A percentile compares a stretch with the other conserved stretches of the same genome.
These are phyloP conservation scores for Corylus americana DNA, from an alignment of 306 rosid genomes.

Conservation along the genomic window DNA sequence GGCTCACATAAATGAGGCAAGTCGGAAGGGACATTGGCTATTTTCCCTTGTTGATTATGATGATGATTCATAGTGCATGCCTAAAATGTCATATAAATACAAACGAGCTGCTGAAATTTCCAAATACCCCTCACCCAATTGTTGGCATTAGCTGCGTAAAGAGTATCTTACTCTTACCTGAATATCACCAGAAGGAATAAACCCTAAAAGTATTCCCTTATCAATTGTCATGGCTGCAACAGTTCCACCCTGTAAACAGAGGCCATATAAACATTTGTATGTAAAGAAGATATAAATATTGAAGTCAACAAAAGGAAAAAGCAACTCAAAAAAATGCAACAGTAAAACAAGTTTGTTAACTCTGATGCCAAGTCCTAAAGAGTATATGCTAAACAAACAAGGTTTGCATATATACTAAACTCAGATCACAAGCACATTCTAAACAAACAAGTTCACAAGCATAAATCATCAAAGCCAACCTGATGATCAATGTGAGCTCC, in stretches of 20 bases:
- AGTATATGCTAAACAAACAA: neutral
- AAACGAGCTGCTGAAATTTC: neutral
- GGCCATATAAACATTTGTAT: constrained; percentile 9
- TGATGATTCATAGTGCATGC: neutral
- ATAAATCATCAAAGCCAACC: constrained; percentile 42
- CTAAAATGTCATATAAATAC: neutral
- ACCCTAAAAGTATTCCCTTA: constrained; percentile 86
- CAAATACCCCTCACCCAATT: constrained; percentile 16
- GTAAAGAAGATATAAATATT: constrained; percentile 14
- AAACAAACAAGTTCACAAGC: constrained; percentile 5
- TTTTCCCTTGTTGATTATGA: neutral
- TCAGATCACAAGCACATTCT: neutral
- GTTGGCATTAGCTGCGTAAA: constrained; percentile 13
- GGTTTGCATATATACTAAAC: neutral
- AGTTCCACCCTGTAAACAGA: constrained; percentile 70
- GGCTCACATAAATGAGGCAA: neutral
- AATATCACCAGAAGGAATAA: constrained; percentile 66
- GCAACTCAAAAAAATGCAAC: neutral
- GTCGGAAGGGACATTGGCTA: neutral
- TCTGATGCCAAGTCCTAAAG: neutral
- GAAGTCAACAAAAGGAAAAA: neutral
- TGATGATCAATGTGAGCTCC: constrained; percentile 99
- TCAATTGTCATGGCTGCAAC: constrained; percentile 87
- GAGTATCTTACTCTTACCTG: constrained; percentile 44
- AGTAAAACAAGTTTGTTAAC: neutral